phyloP scores from a whole-genome alignment of 2,329 filamentous ascomycete genomes.

The Aaosphaeria arxii region DNA sequence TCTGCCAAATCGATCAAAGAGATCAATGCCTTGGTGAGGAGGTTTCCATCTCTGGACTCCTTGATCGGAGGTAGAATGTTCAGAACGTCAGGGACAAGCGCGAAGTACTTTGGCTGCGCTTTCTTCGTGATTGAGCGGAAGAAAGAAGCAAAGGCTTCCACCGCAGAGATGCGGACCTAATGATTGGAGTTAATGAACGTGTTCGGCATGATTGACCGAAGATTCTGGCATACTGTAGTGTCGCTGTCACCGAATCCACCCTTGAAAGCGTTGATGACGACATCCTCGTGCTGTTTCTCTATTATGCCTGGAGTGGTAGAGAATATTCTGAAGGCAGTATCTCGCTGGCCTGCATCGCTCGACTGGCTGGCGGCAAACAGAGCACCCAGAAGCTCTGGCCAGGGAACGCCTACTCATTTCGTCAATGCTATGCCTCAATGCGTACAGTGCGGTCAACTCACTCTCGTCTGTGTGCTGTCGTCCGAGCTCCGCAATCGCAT shows the following conservation, averaged over 20 bases:
- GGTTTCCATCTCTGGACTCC: slow-evolving; percentile 83
- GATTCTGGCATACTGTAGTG: slow-evolving; percentile 57
- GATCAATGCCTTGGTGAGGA: slow-evolving; percentile 84
- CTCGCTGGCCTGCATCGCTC: slow-evolving; percentile 75
- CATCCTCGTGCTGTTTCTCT: slow-evolving; percentile 89
- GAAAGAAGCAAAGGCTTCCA: slow-evolving; percentile 96
- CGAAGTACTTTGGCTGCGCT: slow-evolving; percentile 81
- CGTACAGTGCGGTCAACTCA: slow-evolving; percentile 46
- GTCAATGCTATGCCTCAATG: background rate
- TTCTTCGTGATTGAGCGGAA: slow-evolving; percentile 91
- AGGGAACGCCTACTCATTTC: slow-evolving; percentile 65
- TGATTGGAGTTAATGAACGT: no score
- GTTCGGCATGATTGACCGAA: no score
- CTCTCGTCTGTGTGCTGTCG: slow-evolving; percentile 91
- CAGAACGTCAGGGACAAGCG: slow-evolving; percentile 83
- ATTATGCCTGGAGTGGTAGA: slow-evolving; percentile 93
- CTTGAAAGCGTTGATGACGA: slow-evolving; percentile 83
- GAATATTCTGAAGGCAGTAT: slow-evolving; percentile 93
- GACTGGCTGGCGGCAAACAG: slow-evolving; percentile 92
- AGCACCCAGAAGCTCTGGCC: slow-evolving; percentile 82
- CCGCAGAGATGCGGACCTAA: slow-evolving; percentile 84
- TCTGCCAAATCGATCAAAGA: slow-evolving; percentile 94
- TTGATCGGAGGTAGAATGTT: slow-evolving; percentile 95
- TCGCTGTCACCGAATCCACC: slow-evolving; percentile 89
- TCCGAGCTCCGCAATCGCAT: slow-evolving; percentile 94